Evolutionary conservation across 2,329 filamentous ascomycete species (phyloP).

Genomic region (Nothophoma quercina): DNA sequence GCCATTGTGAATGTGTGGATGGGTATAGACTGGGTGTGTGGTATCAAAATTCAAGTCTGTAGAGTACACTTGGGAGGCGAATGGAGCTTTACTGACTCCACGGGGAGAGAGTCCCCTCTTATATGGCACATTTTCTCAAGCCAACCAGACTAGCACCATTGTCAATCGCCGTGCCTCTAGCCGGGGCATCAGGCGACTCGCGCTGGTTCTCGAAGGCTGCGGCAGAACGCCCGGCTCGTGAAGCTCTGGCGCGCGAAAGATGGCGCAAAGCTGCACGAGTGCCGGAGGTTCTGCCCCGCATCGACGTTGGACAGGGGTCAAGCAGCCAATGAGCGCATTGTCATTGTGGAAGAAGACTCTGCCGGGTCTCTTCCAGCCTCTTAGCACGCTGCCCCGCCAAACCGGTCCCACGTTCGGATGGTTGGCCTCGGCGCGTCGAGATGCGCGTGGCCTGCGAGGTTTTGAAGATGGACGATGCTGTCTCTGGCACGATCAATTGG

Average conservation of each 20-base stretch:
- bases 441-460: conserved; percentile 12
- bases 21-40: conserved; percentile 1
- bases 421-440: conserved; percentile 19
- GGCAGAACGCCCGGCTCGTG: conserved; percentile 32
- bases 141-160: conserved; percentile 31
- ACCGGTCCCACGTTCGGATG: conserved; percentile 24
- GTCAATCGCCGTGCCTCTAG: conserved; percentile 33
- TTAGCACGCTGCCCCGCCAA: conserved; percentile 32
- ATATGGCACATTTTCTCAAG: conserved; percentile 19
- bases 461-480: conserved; percentile 9
- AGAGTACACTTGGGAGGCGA: not conserved
- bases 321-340: conserved; percentile 65
- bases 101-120: conserved; percentile 25
- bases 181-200: conserved; percentile 31
- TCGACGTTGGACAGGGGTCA: conserved; percentile 1
- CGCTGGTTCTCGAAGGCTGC: conserved; percentile 18
- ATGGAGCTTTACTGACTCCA: not conserved
- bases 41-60: not conserved
- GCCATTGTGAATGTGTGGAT: conserved; percentile 17
- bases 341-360: conserved; percentile 35
- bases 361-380: conserved; percentile 29
- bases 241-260: conserved; percentile 13
- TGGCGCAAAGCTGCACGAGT: conserved; percentile 21
- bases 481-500: conserved; percentile 14
- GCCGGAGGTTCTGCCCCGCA: conserved; percentile 39